Conservation (phyloP, 2,329 filamentous ascomycete genomes). For the Didymella pinodella region DNA sequence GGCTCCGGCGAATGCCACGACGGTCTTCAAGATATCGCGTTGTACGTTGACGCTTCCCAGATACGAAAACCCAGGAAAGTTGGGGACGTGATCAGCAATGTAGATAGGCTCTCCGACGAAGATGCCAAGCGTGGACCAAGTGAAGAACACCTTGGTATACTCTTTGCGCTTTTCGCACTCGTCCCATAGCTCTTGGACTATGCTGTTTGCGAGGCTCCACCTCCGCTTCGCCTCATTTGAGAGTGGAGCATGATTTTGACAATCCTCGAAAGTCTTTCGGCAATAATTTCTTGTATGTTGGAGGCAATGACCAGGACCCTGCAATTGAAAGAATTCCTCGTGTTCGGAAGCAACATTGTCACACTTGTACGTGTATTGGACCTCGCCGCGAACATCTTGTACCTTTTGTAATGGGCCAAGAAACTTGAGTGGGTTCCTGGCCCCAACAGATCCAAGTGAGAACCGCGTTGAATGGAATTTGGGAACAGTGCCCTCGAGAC, state of each 20-base stretch:
- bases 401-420: constrained; percentile 33
- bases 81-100: constrained; percentile 26
- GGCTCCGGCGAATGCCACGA: constrained; percentile 35
- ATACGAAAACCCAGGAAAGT: constrained; percentile 32
- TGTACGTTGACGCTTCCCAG: constrained; percentile 35
- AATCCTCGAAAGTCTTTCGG: constrained; percentile 30
- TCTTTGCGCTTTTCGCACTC: constrained; percentile 25
- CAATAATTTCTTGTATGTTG: constrained; percentile 32
- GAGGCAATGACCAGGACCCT: constrained; percentile 26
- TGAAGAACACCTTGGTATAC: constrained; percentile 34
- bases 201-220: constrained; percentile 27
- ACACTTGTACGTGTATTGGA: constrained; percentile 26
- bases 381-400: constrained; percentile 25
- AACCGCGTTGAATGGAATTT: constrained; percentile 29
- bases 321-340: constrained; percentile 30
- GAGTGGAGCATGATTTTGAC: constrained; percentile 21
- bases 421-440: constrained; percentile 32
- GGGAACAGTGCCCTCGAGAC: background rate
- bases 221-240: constrained; percentile 20
- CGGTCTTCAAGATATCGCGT: constrained; percentile 28
- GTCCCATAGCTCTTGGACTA: constrained; percentile 28
- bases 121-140: constrained; percentile 27
- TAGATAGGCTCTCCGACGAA: constrained; percentile 34
- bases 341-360: constrained; percentile 30
- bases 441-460: constrained; percentile 31